Conservation (phyloP, 495 filamentous ascomycete genomes). For the Geoglossum glabrum region DNA sequence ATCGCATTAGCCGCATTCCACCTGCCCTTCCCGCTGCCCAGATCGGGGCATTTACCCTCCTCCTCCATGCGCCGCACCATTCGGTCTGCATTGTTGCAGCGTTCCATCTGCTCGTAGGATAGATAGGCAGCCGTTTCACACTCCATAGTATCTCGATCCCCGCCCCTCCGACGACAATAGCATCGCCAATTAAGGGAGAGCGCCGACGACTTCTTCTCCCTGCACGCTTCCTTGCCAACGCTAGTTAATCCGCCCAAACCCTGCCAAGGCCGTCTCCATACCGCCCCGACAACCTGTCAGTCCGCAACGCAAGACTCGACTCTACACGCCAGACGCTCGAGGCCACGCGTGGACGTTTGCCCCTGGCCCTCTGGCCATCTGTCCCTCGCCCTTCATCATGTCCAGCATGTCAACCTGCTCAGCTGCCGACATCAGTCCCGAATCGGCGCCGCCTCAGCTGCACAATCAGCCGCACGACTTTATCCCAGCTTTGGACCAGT, state of each 20-base stretch:
- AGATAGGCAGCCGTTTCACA: background rate
- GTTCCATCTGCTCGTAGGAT: background rate
- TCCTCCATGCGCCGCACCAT: background rate
- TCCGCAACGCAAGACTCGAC: background rate
- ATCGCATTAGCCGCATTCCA: background rate
- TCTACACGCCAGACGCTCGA: too few relatives aligned
- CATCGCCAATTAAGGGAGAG: too few relatives aligned
- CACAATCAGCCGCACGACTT: background rate
- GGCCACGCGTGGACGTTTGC: too few relatives aligned
- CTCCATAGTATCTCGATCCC: background rate
- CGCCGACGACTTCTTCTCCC: too few relatives aligned
- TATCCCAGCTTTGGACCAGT: background rate
- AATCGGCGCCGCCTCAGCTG: background rate
- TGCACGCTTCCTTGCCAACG: background rate
- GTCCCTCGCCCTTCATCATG: background rate
- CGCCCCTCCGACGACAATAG: background rate
- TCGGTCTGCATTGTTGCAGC: background rate
- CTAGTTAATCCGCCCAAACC: background rate
- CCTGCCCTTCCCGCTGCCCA: background rate
- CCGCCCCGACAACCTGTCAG: background rate
- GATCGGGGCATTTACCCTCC: background rate
- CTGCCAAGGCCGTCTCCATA: background rate
- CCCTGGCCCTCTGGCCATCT: background rate
- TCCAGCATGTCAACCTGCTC: background rate
- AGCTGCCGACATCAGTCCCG: background rate